These are phyloP conservation scores for Sclerotinia sclerotiorum DNA, from an alignment of 2,329 filamentous ascomycete genomes.

Conservation along the genomic window DNA sequence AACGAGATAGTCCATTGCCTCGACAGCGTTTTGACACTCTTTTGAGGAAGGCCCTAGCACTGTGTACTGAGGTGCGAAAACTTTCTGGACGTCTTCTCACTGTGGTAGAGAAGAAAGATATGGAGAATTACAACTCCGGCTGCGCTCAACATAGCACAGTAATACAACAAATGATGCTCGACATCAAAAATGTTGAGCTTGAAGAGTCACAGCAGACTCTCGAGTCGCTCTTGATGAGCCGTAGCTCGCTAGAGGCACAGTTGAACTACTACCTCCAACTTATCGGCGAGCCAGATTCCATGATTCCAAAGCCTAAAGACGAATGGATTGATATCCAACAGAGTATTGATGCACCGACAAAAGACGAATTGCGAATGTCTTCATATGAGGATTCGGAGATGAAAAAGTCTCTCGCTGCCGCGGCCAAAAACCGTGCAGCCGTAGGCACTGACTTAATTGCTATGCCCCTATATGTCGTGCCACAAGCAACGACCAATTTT, in stretches of 20 bases:
- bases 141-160: background rate
- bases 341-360: background rate
- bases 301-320: background rate
- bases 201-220: constrained; percentile 6
- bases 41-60: background rate
- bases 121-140: background rate
- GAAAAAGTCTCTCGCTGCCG: background rate
- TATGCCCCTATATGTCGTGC: background rate
- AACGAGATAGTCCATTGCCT: background rate
- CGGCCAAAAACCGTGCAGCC: background rate
- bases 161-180: constrained; percentile 14
- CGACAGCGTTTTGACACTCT: background rate
- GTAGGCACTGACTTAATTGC: background rate
- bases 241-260: background rate
- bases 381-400: constrained; percentile 6
- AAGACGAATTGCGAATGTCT: constrained; percentile 15
- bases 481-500: background rate
- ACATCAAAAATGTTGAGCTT: constrained; percentile 8
- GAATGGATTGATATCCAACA: background rate
- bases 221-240: background rate
- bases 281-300: constrained; percentile 6
- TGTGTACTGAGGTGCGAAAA: background rate
- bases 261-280: constrained; percentile 6
- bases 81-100: background rate
- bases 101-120: constrained; percentile 1